These are phyloP conservation scores for Amanita pallidorosea DNA, from an alignment of 768 basidiomycete species.

Conservation along the genomic window DNA sequence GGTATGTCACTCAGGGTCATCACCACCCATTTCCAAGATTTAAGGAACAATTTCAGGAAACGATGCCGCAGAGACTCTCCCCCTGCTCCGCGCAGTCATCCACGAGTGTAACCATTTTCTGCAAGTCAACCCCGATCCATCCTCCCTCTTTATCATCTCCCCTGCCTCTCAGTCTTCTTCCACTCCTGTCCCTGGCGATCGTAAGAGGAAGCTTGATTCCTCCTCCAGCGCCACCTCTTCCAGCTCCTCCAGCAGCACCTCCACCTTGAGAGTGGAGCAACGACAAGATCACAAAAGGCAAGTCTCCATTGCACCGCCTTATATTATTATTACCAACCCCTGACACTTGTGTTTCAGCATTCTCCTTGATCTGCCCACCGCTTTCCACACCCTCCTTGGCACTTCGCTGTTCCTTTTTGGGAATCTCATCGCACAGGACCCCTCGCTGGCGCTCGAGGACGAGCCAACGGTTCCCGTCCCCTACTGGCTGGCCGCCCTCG, in stretches of 20 bases:
- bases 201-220: background rate
- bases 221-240: no score
- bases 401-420: conserved; percentile 56
- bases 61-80: conserved; percentile 36
- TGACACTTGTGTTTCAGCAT: conserved; percentile 16
- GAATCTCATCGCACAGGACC: conserved; percentile 43
- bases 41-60: no score
- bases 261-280: conserved; percentile 3
- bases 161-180: conserved; percentile 9
- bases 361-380: conserved; percentile 43
- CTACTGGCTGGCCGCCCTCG: conserved; percentile 62
- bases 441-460: conserved; percentile 37
- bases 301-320: background rate
- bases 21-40: no score
- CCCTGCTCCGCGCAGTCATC: conserved; percentile 50
- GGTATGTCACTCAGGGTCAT: conserved; percentile 23
- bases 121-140: conserved; percentile 43
- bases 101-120: conserved; percentile 63
- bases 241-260: background rate
- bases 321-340: conserved; percentile 5
- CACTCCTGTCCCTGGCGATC: background rate
- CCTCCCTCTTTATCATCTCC: conserved; percentile 28
- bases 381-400: conserved; percentile 58
- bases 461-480: conserved; percentile 41
- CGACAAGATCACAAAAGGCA: conserved; percentile 9